Percentiles rank a stretch among this genome's conserved stretches.
Evolutionary conservation across 2,329 filamentous ascomycete genomes (phyloP).

Genomic region (Apiospora malaysiana): DNA sequence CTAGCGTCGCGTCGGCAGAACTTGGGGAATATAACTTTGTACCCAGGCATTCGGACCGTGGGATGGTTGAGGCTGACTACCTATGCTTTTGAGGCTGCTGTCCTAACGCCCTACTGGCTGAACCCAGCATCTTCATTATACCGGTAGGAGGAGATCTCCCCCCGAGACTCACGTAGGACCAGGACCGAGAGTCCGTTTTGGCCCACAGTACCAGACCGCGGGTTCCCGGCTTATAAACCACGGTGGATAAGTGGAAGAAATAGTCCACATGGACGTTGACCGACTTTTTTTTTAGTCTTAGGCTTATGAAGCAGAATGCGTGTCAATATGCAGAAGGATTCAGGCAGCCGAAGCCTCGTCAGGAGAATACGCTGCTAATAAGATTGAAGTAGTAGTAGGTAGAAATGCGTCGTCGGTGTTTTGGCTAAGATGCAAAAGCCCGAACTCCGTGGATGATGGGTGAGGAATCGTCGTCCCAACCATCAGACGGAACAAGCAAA

Average conservation of each 20-base stretch:
- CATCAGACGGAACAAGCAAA: constrained; percentile 10
- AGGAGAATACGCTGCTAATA: not conserved
- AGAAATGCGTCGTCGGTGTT: not conserved
- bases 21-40: too few species aligned
- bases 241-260: not conserved
- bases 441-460: not conserved
- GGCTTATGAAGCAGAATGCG: not conserved
- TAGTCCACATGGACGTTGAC: constrained; percentile 3
- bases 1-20: too few species aligned
- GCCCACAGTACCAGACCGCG: not conserved
- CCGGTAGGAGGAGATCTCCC: too few species aligned
- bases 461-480: not conserved
- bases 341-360: constrained; percentile 7
- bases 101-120: not conserved
- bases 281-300: constrained; percentile 1
- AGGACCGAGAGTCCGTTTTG: too few species aligned
- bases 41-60: not conserved
- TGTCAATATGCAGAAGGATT: not conserved
- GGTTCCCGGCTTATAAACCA: constrained; percentile 11
- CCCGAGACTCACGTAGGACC: not conserved
- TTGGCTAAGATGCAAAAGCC: not conserved
- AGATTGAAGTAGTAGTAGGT: not conserved
- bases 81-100: not conserved
- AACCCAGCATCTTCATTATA: not conserved
- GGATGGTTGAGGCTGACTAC: not conserved